Evolutionary conservation across 2,329 filamentous ascomycete species (phyloP).

Genomic region (Fusarium falciforme): DNA sequence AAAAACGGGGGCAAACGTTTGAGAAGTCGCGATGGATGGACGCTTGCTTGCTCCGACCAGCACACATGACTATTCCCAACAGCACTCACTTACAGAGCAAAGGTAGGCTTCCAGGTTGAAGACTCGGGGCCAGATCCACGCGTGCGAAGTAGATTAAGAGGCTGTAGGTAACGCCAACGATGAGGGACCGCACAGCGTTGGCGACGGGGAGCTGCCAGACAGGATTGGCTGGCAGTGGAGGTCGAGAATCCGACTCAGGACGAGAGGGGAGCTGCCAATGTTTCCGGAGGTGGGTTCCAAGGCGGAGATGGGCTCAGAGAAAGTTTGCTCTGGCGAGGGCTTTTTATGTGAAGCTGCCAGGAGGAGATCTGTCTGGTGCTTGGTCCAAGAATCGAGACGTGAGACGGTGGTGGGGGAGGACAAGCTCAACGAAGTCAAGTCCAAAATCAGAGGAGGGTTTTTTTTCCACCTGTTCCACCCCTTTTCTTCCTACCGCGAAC

Average conservation of each 20-base stretch:
- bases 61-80: background rate
- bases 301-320: background rate
- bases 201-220: slow-evolving; percentile 6
- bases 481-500: background rate
- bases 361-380: background rate
- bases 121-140: background rate
- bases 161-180: slow-evolving; percentile 8
- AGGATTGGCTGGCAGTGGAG: slow-evolving; percentile 17
- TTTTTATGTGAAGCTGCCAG: slow-evolving; percentile 1
- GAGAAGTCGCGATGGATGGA: slow-evolving; percentile 10
- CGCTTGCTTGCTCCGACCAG: slow-evolving; percentile 4
- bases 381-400: slow-evolving; percentile 19
- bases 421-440: slow-evolving; percentile 25
- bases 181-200: slow-evolving; percentile 10
- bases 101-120: slow-evolving; percentile 4
- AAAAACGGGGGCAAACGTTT: slow-evolving; percentile 4
- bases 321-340: background rate
- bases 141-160: slow-evolving; percentile 15
- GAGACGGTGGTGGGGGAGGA: slow-evolving; percentile 29
- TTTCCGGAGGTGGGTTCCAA: background rate
- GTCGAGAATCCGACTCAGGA: slow-evolving; percentile 1
- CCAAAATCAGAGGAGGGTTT: slow-evolving; percentile 32
- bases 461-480: slow-evolving; percentile 10
- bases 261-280: slow-evolving; percentile 11
- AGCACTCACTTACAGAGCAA: slow-evolving; percentile 30